Percentiles rank a stretch among this genome's conserved stretches.
These are phyloP conservation scores for Rhododendron henanense DNA, from an alignment of 148 eudicot species.

Conservation along the genomic window DNA sequence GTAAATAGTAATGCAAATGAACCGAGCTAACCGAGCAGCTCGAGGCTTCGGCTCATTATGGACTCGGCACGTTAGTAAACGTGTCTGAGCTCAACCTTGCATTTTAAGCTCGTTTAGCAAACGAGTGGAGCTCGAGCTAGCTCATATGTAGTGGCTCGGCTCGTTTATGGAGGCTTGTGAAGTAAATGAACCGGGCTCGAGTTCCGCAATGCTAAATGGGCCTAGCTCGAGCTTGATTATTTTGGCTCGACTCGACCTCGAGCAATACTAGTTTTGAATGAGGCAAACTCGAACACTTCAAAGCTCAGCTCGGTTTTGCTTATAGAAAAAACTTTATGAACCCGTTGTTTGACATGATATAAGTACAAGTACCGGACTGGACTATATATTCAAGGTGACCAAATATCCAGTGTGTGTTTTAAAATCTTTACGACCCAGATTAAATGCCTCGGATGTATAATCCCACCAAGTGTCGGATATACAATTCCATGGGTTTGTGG, in stretches of 20 bases:
- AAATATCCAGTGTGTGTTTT: background rate
- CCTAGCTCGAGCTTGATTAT: background rate
- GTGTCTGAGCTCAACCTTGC: background rate
- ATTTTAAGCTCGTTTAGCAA: background rate
- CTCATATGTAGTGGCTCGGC: background rate
- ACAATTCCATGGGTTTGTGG: background rate
- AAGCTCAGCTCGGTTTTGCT: background rate
- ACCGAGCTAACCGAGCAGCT: background rate
- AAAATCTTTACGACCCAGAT: background rate
- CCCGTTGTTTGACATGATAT: background rate
- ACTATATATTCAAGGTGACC: background rate
- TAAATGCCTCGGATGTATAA: background rate
- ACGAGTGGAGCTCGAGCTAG: background rate
- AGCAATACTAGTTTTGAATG: background rate
- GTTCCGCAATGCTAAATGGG: background rate
- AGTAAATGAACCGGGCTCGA: background rate
- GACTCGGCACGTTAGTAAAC: background rate
- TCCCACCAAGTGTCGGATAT: background rate
- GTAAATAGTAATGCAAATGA: background rate
- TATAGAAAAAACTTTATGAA: background rate
- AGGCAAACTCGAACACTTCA: background rate
- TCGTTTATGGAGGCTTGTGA: background rate
- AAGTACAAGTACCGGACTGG: background rate
- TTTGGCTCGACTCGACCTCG: background rate
- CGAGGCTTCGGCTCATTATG: background rate